Evolutionary conservation across 345 rosid species (phyloP).

Genomic region (Fremontodendron californicum): DNA sequence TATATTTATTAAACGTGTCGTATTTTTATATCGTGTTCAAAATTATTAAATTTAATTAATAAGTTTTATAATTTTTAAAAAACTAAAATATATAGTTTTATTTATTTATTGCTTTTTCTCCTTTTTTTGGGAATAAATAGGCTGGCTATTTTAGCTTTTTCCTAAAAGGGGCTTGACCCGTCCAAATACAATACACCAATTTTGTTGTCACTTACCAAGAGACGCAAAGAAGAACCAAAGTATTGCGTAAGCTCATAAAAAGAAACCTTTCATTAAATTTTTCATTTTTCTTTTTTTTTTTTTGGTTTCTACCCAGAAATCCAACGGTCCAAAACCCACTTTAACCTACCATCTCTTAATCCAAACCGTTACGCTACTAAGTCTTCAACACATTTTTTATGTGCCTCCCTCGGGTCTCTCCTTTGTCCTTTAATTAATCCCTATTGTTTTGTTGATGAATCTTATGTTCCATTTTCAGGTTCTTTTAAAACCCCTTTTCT

Average conservation of each 20-base stretch:
- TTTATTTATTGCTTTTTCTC: background rate
- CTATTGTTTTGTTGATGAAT: slow-evolving; percentile 20
- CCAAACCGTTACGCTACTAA: slow-evolving; percentile 5
- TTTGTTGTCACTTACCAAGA: slow-evolving; percentile 19
- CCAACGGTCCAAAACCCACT: slow-evolving; percentile 30
- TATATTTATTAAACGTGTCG: too few species aligned
- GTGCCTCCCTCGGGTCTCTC: background rate
- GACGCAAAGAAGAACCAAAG: slow-evolving; percentile 28
- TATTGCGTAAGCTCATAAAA: slow-evolving; percentile 24
- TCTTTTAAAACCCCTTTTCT: background rate
- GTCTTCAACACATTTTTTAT: slow-evolving; percentile 10
- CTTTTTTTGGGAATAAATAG: background rate
- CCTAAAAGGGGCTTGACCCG: slow-evolving; percentile 1
- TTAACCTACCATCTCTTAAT: slow-evolving; percentile 2
- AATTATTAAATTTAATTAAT: too few species aligned
- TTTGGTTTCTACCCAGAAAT: background rate
- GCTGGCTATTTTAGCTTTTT: background rate
- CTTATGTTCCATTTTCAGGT: slow-evolving; percentile 18
- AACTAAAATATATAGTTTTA: background rate
- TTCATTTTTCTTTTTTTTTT: background rate
- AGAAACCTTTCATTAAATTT: background rate
- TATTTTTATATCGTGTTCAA: too few species aligned
- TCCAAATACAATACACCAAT: slow-evolving; percentile 15
- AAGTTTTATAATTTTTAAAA: too few species aligned
- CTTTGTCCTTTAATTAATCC: slow-evolving; percentile 14